Evolutionary conservation across 2,329 filamentous ascomycete genomes (phyloP).

Genomic region (Ophiocordyceps australis): DNA sequence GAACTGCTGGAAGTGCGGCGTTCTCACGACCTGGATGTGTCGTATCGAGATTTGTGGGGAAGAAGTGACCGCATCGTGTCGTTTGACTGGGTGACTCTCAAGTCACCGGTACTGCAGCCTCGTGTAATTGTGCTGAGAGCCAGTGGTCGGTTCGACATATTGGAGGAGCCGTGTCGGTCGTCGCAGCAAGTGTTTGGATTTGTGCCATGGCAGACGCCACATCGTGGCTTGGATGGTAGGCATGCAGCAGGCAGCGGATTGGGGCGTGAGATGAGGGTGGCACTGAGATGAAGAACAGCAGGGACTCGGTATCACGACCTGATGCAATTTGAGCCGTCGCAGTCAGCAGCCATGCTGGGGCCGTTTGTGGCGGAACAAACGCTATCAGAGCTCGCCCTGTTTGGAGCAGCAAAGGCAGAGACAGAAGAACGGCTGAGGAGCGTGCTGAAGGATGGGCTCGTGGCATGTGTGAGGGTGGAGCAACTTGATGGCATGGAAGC

Average conservation of each 20-base stretch:
- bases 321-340: constrained; percentile 38
- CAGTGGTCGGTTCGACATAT: constrained; percentile 41
- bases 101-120: constrained; percentile 33
- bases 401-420: constrained; percentile 30
- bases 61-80: constrained; percentile 45
- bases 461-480: constrained; percentile 14
- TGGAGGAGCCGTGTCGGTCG: constrained; percentile 41
- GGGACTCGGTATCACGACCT: constrained; percentile 31
- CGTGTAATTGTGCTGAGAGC: constrained; percentile 41
- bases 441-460: constrained; percentile 16
- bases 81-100: constrained; percentile 48
- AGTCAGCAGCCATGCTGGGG: constrained; percentile 32
- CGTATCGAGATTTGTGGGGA: constrained; percentile 29
- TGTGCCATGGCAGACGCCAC: constrained; percentile 40
- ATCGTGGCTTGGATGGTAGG: constrained; percentile 35
- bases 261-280: constrained; percentile 5
- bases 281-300: too few species aligned
- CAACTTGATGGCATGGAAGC: constrained; percentile 16
- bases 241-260: not conserved
- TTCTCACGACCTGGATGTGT: constrained; percentile 44
- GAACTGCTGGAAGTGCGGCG: constrained; percentile 40
- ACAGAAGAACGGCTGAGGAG: constrained; percentile 22
- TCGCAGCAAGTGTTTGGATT: constrained; percentile 40
- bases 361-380: constrained; percentile 34
- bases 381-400: constrained; percentile 34